Evolutionary conservation across 2,329 filamentous ascomycete genomes (phyloP).

Genomic region (Microdochium nivale): DNA sequence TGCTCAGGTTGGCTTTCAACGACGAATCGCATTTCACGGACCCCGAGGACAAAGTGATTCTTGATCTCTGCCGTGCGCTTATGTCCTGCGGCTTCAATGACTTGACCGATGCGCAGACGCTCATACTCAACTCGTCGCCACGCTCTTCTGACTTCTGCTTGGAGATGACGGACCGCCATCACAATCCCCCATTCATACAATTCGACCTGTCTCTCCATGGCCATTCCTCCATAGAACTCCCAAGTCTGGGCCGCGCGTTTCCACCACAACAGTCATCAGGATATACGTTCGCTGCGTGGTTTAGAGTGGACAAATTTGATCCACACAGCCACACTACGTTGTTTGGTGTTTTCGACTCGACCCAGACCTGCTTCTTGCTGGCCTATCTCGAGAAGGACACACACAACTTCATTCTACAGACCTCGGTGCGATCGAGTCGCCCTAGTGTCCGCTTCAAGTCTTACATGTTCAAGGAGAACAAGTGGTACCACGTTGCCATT

Average conservation of each 20-base stretch:
- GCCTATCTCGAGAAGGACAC: conserved; percentile 92
- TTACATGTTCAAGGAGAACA: conserved; percentile 61
- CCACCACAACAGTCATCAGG: conserved; percentile 72
- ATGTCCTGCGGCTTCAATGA: conserved; percentile 68
- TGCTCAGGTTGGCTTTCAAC: conserved; percentile 54
- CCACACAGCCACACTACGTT: conserved; percentile 80
- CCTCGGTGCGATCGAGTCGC: conserved; percentile 75
- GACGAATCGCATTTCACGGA: conserved; percentile 38
- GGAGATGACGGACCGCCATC: conserved; percentile 64
- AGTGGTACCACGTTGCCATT: conserved; percentile 90
- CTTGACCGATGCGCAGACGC: conserved; percentile 74
- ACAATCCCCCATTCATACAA: conserved; percentile 77
- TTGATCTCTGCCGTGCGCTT: conserved; percentile 60
- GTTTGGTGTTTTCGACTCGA: conserved; percentile 88
- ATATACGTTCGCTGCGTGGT: conserved; percentile 87
- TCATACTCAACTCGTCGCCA: conserved; percentile 47
- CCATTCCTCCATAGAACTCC: conserved; percentile 82
- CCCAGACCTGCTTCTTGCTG: conserved; percentile 87
- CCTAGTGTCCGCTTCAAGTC: conserved; percentile 93
- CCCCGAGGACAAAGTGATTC: conserved; percentile 49
- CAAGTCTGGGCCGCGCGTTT: conserved; percentile 76
- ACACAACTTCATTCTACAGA: conserved; percentile 90
- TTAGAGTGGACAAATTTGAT: conserved; percentile 83
- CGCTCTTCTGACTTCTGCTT: conserved; percentile 61
- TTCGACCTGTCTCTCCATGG: conserved; percentile 88